These are phyloP conservation scores for Hanseniaspora clermontiae DNA, from an alignment of 805 yeast species.

Conservation along the genomic window DNA sequence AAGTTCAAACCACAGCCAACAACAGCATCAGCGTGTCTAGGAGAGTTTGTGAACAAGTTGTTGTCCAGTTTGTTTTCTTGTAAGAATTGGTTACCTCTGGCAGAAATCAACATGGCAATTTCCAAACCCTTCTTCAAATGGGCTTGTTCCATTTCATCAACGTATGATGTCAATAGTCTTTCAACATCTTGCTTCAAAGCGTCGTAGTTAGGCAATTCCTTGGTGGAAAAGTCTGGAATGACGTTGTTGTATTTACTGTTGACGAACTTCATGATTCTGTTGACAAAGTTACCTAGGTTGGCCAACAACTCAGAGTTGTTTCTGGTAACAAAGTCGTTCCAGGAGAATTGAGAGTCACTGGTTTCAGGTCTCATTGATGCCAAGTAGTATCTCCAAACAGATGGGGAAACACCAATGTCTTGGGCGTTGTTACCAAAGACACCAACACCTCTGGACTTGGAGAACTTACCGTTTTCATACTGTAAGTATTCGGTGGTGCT, in stretches of 20 bases:
- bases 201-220: conserved; percentile 37
- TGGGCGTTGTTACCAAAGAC: conserved; percentile 96
- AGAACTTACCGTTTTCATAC: conserved; percentile 95
- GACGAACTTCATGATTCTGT: conserved; percentile 81
- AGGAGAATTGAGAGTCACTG: conserved; percentile 91
- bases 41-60: conserved; percentile 58
- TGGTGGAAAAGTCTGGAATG: conserved; percentile 51
- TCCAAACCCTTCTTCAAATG: conserved; percentile 83
- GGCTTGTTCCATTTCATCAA: conserved; percentile 60
- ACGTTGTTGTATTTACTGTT: conserved; percentile 86
- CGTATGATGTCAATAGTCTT: conserved; percentile 46
- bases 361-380: conserved; percentile 89
- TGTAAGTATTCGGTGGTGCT: conserved; percentile 94
- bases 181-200: conserved; percentile 46
- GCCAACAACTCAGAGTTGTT: conserved; percentile 90
- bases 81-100: conserved; percentile 87
- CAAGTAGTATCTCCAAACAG: conserved; percentile 96
- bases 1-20: conserved; percentile 84
- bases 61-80: conserved; percentile 95
- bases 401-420: conserved; percentile 78
- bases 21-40: conserved; percentile 79
- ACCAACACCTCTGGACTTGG: conserved; percentile 95
- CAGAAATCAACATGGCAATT: conserved; percentile 76
- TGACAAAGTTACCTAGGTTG: conserved; percentile 91
- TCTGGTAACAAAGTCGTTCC: conserved; percentile 90